These are phyloP conservation scores for Centaurea solstitialis DNA, from an alignment of 129 eudicot species.

Conservation along the genomic window DNA sequence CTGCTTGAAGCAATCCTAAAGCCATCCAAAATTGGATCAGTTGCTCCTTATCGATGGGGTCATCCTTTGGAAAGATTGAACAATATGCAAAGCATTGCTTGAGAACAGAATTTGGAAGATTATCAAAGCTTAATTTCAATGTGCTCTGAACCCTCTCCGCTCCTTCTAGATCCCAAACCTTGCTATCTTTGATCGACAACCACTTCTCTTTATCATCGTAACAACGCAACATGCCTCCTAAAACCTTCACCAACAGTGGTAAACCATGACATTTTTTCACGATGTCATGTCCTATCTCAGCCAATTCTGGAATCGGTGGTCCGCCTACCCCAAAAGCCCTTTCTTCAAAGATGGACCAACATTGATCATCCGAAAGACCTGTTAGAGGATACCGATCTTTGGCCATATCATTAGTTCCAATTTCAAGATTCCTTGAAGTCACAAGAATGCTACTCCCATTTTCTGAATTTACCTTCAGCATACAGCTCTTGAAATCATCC, in stretches of 20 bases:
- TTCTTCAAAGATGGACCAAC: background rate
- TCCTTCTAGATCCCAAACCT: background rate
- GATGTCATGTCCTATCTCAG: background rate
- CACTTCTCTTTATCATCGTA: background rate
- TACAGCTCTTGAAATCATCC: background rate
- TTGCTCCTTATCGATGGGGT: background rate
- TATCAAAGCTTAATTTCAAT: background rate
- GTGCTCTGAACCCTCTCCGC: background rate
- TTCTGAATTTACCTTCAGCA: background rate
- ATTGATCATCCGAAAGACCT: background rate
- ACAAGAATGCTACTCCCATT: background rate
- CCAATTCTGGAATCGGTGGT: background rate
- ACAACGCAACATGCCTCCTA: background rate
- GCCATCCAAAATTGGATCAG: conserved; percentile 21
- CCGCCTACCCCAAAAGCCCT: background rate
- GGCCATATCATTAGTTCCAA: background rate
- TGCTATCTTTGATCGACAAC: background rate
- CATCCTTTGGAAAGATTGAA: background rate
- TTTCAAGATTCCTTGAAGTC: background rate
- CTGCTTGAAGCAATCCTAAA: background rate
- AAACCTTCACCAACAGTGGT: background rate
- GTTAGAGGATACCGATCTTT: too few relatives aligned
- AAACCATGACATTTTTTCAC: background rate
- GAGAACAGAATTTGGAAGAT: background rate
- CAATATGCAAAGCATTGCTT: background rate